Base-by-base conservation (phyloP, 2,329 filamentous ascomycete genomes). In the Colletotrichum sp. region DNA sequence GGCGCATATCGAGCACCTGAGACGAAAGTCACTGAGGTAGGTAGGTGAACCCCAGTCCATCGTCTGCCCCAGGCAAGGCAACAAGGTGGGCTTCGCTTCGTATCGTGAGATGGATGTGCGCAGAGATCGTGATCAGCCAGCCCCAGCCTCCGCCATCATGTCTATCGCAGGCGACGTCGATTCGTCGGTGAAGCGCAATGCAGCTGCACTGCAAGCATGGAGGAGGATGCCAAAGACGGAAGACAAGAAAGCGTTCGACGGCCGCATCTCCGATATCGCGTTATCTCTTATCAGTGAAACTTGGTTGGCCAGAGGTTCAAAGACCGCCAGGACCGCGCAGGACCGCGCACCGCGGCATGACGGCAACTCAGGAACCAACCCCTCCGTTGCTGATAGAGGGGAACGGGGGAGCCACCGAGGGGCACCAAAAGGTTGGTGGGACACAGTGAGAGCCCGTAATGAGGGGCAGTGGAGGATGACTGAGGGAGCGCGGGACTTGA, bases 271-370 rank as follows among this genome's bases (percentile, higher is more conserved):
- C 73, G 73, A 73, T 76, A 59, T 69, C 73, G 69, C 73, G 32
- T 76, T 76, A 73, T 76, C 73, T 76, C 73, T 76, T 76, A 76
- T 76, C 73, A 69, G 63, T 39, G 69, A 64, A 64, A 27, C 39
- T 44, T n/a, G 66, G 66, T 59, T 69, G 68, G 39, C 49, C 68
- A 61, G 49, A 49, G 19, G 44, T 49, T 49, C 44, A 49, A 49
- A 49, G 29, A 30, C 30, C 59, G 59, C 59, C 59, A 62, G 59
- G 59, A 62, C 59, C 59, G 59, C 59, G 65, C 65, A n/a, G 49
- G n/a, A 49, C 30, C 39, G 39, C 36, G 44, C 44, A 52, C 66
- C 29, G 55, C 67, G 68, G 57, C 68, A 34, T 70, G 36, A 70
- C 68, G 68, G 68, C 59, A 62, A 62, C 59, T 67, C 69, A 76